A percentile compares a stretch with the other conserved stretches of the same genome.
phyloP scores from a whole-genome alignment of 2,329 filamentous ascomycete species.

The Cladosporium sp. region DNA sequence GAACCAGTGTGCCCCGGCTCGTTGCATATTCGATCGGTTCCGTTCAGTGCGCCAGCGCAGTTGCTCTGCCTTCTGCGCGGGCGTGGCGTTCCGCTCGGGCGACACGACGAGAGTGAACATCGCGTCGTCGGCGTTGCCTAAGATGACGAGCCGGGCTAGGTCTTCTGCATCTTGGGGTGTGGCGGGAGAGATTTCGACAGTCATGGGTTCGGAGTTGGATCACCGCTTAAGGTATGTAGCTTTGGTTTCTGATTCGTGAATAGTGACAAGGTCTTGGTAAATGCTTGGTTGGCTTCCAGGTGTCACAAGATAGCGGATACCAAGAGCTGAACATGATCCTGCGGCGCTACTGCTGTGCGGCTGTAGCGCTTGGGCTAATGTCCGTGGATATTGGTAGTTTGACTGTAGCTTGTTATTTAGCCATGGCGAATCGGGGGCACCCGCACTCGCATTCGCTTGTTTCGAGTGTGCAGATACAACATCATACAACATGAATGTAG shows the following conservation, averaged over 20 bases:
- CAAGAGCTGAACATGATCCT: neutral
- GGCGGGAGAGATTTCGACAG: neutral
- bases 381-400: neutral
- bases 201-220: neutral
- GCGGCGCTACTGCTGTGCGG: neutral
- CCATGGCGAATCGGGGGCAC: neutral
- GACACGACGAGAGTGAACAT: constrained; percentile 9
- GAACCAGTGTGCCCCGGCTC: neutral
- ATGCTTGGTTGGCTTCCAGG: neutral
- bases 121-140: constrained; percentile 3
- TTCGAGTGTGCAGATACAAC: neutral
- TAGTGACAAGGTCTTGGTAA: neutral
- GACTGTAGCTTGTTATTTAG: neutral
- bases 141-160: neutral
- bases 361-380: neutral
- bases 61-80: constrained; percentile 9
- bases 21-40: neutral
- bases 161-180: neutral
- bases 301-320: neutral
- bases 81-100: neutral
- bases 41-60: constrained; percentile 11
- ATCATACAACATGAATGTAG: neutral
- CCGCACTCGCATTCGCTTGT: neutral
- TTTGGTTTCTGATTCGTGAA: neutral
- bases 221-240: too few relatives aligned